Conservation (phyloP, 768 basidiomycete genomes). For the Nidularia pulvinata region DNA sequence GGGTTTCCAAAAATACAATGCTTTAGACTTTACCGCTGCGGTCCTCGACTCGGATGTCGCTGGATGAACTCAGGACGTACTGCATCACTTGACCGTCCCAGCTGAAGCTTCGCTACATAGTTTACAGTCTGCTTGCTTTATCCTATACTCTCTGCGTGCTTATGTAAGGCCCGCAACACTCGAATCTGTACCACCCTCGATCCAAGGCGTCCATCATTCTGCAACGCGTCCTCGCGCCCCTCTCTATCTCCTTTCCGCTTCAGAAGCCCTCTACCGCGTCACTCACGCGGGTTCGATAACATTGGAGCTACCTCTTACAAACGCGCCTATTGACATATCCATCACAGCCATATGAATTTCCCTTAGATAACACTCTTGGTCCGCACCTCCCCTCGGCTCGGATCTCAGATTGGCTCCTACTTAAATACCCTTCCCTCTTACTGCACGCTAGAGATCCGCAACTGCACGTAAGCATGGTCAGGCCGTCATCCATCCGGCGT, state of each 20-base stretch:
- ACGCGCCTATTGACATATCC: conserved; percentile 2
- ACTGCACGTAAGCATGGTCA: background rate
- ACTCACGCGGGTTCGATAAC: background rate
- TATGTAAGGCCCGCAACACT: no score
- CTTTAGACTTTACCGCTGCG: no score
- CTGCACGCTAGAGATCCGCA: no score
- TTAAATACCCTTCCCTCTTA: background rate
- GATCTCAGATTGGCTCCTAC: conserved; percentile 12
- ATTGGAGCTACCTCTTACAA: background rate
- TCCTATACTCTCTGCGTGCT: no score
- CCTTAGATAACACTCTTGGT: conserved; percentile 15
- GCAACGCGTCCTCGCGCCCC: background rate
- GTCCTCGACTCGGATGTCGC: no score
- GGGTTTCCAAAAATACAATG: no score
- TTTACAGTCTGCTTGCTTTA: no score
- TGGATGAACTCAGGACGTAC: no score
- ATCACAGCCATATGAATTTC: conserved; percentile 11
- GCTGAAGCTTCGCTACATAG: no score
- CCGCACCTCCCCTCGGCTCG: conserved; percentile 18
- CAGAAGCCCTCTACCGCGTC: background rate
- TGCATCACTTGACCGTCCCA: no score
- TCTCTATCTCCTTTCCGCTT: background rate
- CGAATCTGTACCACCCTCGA: no score
- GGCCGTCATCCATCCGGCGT: background rate
- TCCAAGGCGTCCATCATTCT: background rate